Evolutionary conservation across 768 basidiomycete genomes (phyloP).

Genomic region (Calocybe cyanea): DNA sequence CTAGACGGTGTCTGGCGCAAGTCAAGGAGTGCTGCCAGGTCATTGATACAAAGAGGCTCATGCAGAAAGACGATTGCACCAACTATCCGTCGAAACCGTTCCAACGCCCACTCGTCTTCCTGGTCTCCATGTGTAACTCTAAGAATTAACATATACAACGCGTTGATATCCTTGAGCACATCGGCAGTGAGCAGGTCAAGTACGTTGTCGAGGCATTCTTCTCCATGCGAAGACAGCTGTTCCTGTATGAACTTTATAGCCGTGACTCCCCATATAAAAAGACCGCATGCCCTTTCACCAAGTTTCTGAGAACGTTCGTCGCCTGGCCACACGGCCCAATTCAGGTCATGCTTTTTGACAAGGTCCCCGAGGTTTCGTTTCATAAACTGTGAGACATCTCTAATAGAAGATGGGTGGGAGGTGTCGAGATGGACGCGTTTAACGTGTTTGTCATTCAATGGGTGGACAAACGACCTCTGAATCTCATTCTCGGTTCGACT

Average conservation of each 20-base stretch:
- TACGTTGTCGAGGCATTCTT: slow-evolving; percentile 9
- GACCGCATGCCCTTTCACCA: slow-evolving; percentile 9
- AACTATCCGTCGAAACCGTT: not conserved
- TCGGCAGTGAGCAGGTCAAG: not conserved
- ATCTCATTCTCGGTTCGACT: slow-evolving; percentile 19
- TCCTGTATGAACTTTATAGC: slow-evolving; percentile 10
- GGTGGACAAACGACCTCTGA: slow-evolving; percentile 9
- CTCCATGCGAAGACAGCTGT: slow-evolving; percentile 10
- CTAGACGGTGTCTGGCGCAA: not conserved
- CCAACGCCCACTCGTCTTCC: not conserved
- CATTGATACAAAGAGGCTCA: not conserved
- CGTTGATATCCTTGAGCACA: not conserved
- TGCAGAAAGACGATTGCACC: not conserved
- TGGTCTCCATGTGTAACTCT: not conserved
- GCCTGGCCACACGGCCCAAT: slow-evolving; percentile 12
- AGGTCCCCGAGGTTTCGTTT: slow-evolving; percentile 2
- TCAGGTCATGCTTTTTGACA: slow-evolving; percentile 4
- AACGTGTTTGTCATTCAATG: slow-evolving; percentile 9
- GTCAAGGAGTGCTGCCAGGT: not conserved
- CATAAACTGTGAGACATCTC: slow-evolving; percentile 14
- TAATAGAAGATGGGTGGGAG: slow-evolving; percentile 9
- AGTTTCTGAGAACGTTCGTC: slow-evolving; percentile 6
- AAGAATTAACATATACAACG: not conserved
- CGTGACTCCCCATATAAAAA: slow-evolving; percentile 17
- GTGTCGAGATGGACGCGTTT: slow-evolving; percentile 18